Evolutionary conservation across 2,329 filamentous ascomycete genomes (phyloP), one percentile per base, ranked within the genome.

Genomic region (Drechslerella coelobrocha): DNA sequence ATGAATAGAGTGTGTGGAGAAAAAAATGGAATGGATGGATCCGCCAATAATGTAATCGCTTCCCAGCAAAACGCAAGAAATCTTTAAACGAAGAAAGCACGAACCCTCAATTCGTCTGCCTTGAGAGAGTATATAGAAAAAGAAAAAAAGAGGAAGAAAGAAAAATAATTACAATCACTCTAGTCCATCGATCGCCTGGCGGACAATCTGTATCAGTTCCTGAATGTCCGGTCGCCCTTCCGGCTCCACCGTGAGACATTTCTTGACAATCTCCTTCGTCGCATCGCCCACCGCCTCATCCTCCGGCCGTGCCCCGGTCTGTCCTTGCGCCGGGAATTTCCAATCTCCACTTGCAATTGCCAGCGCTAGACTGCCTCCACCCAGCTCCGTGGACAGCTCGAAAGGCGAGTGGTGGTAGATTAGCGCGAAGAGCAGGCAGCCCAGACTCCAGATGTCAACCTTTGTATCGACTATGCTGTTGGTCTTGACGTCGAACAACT

Each of bases 401-500:
- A 99, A 99, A 1, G 94, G 94, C 12, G 90, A 95, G 80, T 99
- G 97, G 74, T 94, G 94, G 26, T 97, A 91, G 8, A 99, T 84
- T 77, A 94, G 97, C 37, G 94, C 94, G 80, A 96, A 99, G 47
- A 99, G 83, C n/a, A 94, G 97, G 82, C 94, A 97, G 55, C 94
- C 94, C 21, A 99, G 82, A 14, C 91, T 96, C 94, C 94, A 99
- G 74, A 99, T 96, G 79, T 99, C 94, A 41, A 96, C 91, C 78
- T 97, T 97, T 10, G 92, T 96, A 80, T 97, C 94, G 77, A 99
- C 89, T 54, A 91, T 86, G 52, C 89, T 88, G 73, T 91, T 93
- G 2, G 92, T 97, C 81, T 96, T 96, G 62, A 97, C 94, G 79
- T 99, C 94, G 79, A 99, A 99, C 71, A 99, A 87, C 80, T 99